Base-by-base conservation (phyloP, 768 basidiomycete genomes). In the Boletus sensibilis region DNA sequence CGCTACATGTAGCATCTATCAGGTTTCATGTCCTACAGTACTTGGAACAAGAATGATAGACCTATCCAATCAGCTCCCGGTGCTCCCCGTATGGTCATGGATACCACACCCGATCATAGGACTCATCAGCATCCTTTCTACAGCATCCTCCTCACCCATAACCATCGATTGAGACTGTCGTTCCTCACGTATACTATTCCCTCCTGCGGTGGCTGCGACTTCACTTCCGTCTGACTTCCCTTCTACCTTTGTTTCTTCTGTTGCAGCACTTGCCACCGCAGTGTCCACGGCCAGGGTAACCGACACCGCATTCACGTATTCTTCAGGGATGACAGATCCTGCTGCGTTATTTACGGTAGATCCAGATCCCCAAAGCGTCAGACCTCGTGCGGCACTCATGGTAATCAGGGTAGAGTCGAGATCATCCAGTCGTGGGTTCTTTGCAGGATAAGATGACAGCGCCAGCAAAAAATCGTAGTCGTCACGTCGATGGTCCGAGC, bases 401-500 rank as follows among this genome's bases (percentile, higher is more conserved):
- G 85, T 82, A 29, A 84, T 73, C 54, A 75, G 64, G 2, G 53
- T 71, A 31, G 84, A 83, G 55, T 77, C 68, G 13, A 88, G 70
- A 65, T 83, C 77, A 23, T 74, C 75, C 55, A 82, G 63, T 35
- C 71, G 72, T 27, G 71, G 67, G 21, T 76, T 62, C 60, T 74
- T 75, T 31, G 75, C 77, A 55, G 76, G 77, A 40, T 75, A 68
- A 7, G 72, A 72, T 27, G 81, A 74, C 47, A 75, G 70, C 41
- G 72, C 70, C 35, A 64, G 68, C 53, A 85, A 58, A 64, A 82
- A 84, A 58, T 84, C 83, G 59, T 84, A 86, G 52, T 81, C 77
- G 51, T 79, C 76, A 5, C 60, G 67, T 27, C 68, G 64, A 59
- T 66, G 56, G 52, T 67, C 59, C n/a, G 34, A 16, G 39, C n/a